phyloP scores from a whole-genome alignment of 106 monocot genomes.

The Triglochin maritima region DNA sequence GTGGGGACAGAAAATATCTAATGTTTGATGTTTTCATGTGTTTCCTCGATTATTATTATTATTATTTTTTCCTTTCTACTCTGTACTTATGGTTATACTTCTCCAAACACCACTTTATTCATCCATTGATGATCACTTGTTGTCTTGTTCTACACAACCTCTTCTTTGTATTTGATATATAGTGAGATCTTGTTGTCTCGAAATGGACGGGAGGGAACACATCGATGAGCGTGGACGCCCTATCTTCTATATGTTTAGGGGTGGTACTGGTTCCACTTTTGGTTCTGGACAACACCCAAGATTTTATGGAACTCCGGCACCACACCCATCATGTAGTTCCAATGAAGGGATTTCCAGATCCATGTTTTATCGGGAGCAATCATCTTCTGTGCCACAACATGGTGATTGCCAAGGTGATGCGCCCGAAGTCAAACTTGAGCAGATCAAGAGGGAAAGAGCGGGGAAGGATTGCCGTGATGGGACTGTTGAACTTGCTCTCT shows the following conservation, averaged over 20 bases:
- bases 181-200: constrained; percentile 8
- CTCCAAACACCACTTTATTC: too few relatives aligned
- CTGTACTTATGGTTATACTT: too few relatives aligned
- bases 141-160: too few relatives aligned
- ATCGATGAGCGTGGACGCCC: constrained; percentile 9
- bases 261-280: not conserved
- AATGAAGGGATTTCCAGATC: not conserved
- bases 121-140: too few relatives aligned
- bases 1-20: too few relatives aligned
- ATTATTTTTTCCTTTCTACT: too few relatives aligned
- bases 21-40: too few relatives aligned
- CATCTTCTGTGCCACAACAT: not conserved
- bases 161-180: not conserved
- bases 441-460: not conserved
- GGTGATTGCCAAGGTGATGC: not conserved
- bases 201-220: constrained; percentile 41
- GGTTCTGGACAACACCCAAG: not conserved
- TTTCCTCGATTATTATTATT: too few relatives aligned
- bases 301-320: not conserved
- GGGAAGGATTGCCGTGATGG: not conserved
- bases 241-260: constrained; percentile 20
- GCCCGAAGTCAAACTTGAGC: not conserved
- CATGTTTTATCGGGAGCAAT: not conserved
- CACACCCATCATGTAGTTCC: not conserved
- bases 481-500: not conserved